These are phyloP conservation scores for Leishmania gerbilli DNA, from an alignment of 208 protist species.

Conservation along the genomic window DNA sequence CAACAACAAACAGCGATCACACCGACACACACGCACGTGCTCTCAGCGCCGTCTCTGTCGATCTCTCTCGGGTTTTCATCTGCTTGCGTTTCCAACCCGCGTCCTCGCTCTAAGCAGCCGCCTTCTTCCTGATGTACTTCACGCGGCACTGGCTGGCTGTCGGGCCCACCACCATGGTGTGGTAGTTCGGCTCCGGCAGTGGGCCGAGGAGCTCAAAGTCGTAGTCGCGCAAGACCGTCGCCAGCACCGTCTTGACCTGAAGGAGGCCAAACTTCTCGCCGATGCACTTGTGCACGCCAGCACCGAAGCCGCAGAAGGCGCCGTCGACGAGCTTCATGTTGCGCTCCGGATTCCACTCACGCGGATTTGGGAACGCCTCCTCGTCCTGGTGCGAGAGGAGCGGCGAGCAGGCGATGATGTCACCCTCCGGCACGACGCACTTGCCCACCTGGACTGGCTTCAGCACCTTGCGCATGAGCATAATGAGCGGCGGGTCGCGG, in stretches of 20 bases:
- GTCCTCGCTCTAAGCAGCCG: conserved; percentile 8
- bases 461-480: conserved; percentile 93
- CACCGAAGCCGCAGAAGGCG: conserved; percentile 88
- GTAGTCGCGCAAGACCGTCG: conserved; percentile 84
- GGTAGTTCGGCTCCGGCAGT: conserved; percentile 87
- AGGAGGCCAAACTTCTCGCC: conserved; percentile 94
- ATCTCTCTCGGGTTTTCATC: background rate
- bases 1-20: background rate
- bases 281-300: conserved; percentile 91
- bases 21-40: background rate
- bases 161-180: conserved; percentile 90
- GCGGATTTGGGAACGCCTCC: conserved; percentile 84
- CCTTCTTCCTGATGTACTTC: conserved; percentile 65
- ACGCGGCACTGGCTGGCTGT: conserved; percentile 67
- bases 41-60: background rate
- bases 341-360: conserved; percentile 87
- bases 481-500: conserved; percentile 90
- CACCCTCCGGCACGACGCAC: conserved; percentile 87
- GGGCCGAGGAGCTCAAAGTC: conserved; percentile 82
- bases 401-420: conserved; percentile 88
- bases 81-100: background rate
- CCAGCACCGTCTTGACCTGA: conserved; percentile 93
- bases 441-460: conserved; percentile 72
- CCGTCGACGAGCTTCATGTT: conserved; percentile 80
- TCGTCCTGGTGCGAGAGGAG: conserved; percentile 79